These are phyloP conservation scores for Phytopythium helicoides DNA, from an alignment of 352 stramenopile species.

Conservation along the genomic window DNA sequence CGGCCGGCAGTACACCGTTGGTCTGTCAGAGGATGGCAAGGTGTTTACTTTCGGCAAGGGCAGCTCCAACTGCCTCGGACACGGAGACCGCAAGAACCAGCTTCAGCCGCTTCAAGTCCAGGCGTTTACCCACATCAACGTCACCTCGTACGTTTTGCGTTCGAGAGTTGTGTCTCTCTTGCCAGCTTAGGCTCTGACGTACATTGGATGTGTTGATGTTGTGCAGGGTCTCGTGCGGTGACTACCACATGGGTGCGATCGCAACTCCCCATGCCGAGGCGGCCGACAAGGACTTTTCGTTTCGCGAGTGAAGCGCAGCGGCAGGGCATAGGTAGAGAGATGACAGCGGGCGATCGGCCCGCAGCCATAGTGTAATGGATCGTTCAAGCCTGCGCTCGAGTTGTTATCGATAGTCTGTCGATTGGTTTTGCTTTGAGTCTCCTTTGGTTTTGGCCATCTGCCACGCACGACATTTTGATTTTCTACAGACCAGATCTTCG, in stretches of 20 bases:
- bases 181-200: not conserved
- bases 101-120: slow-evolving; percentile 83
- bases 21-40: slow-evolving; percentile 64
- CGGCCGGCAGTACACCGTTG: slow-evolving; percentile 84
- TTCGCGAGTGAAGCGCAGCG: slow-evolving; percentile 53
- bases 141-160: slow-evolving; percentile 53
- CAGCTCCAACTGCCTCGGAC: slow-evolving; percentile 84
- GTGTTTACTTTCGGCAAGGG: slow-evolving; percentile 89
- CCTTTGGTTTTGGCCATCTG: too few species aligned
- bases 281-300: slow-evolving; percentile 82
- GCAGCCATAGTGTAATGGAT: too few species aligned
- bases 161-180: slow-evolving; percentile 9
- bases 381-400: too few species aligned
- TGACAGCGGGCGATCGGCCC: too few species aligned
- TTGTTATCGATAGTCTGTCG: too few species aligned
- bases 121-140: slow-evolving; percentile 48
- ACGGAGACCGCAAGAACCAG: slow-evolving; percentile 88
- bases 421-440: too few species aligned
- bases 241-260: slow-evolving; percentile 87
- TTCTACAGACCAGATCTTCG: too few species aligned
- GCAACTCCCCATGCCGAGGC: slow-evolving; percentile 61
- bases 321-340: not conserved
- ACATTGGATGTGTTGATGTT: too few species aligned
- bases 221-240: slow-evolving; percentile 77
- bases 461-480: too few species aligned